Base-by-base conservation (phyloP, 176 grass and related monocot genomes). In the Phoenix roebelenii region DNA sequence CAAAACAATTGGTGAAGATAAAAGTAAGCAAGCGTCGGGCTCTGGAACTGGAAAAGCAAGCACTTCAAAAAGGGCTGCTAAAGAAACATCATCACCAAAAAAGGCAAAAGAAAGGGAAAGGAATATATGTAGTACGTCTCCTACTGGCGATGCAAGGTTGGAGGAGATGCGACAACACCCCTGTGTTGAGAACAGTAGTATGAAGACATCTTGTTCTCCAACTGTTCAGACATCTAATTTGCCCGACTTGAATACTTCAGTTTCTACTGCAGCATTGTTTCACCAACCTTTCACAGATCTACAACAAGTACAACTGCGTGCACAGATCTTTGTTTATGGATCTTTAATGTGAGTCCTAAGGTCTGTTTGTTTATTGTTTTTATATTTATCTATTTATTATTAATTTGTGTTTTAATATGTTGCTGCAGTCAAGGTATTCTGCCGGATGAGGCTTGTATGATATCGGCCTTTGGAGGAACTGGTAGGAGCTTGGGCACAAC, bases 251-350 rank as follows among this genome's bases (percentile, higher is more conserved):
- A 84, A 74, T 64, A 52, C 63, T 67, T 84, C 70, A 57, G 24
- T 73, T 77, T 73, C 60, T 66, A 73, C 53, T 73, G 74, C 73
- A 84, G 74, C 72, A 67, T 69, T 71, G 70, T 79, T 24, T 18
- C 73, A 79, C 28, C 81, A 87, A 53, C 77, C 91, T 69, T 95
- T 95, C 68, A 95, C 91, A 67, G 91, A 95, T 58, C 53, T 76
- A 71, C 91, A 95, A 35, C 91, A 95, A 67, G 65, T 95, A 60
- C 86, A 95, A 66, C 67, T 95, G 44, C 91, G 91, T 32, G 86
- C 91, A 65, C 91, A 95, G 58, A 95, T 95, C 52, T 90, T 95
- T 90, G 91, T 90, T 63, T 95, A 95, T 66, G 94, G 94, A 71
- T 89, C 94, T 67, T 82, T 99, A 50, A 99, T 99, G 94, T 99